phyloP scores from a whole-genome alignment of 2,329 filamentous ascomycete genomes.

The Fusarium virguliforme region DNA sequence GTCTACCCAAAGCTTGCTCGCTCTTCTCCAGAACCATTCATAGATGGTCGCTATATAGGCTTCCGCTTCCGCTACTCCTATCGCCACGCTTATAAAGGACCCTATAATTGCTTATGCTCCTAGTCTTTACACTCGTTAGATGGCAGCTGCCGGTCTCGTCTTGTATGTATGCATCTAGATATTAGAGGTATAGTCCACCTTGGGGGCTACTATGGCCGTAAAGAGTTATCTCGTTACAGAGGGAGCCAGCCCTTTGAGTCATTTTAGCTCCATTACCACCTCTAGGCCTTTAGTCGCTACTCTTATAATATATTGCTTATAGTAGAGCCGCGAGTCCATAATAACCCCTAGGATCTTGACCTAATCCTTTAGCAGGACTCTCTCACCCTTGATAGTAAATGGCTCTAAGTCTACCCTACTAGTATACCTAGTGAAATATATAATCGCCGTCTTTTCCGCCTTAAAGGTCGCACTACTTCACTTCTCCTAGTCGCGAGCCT shows the following conservation, averaged over 20 bases:
- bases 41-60: slow-evolving; percentile 36
- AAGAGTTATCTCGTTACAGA: no score
- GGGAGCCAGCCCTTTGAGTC: no score
- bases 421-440: slow-evolving; percentile 56
- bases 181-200: no score
- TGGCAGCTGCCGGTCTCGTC: no score
- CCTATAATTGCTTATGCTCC: slow-evolving; percentile 39
- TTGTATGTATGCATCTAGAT: no score
- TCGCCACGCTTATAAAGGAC: slow-evolving; percentile 39
- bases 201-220: no score
- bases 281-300: no score
- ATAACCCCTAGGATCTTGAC: slow-evolving; percentile 39
- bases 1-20: slow-evolving; percentile 28
- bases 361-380: slow-evolving; percentile 25
- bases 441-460: background rate
- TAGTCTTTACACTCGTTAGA: no score
- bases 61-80: slow-evolving; percentile 42
- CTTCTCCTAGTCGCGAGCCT: background rate
- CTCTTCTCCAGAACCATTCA: slow-evolving; percentile 38
- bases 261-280: no score
- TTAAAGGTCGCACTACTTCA: slow-evolving; percentile 10
- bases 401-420: slow-evolving; percentile 55
- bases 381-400: slow-evolving; percentile 24
- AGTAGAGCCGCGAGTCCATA: no score
- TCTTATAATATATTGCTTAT: no score